Base-by-base conservation (phyloP, 129 eudicot genomes). In the Smallanthus sonchifolius region DNA sequence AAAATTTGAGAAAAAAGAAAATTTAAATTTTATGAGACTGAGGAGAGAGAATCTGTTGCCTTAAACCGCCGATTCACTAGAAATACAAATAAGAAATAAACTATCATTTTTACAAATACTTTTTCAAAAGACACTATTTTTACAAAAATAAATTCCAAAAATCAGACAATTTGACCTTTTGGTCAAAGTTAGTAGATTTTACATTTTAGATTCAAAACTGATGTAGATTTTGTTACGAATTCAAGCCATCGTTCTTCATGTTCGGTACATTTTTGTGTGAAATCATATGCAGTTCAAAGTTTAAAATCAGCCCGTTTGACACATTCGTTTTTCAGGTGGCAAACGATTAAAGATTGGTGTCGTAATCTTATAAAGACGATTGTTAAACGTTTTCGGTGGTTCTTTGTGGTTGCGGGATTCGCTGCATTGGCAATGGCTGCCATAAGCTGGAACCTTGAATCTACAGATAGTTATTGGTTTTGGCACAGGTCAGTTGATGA, bases 401-500 rank as follows among this genome's bases (percentile, higher is more conserved):
- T 77, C 14, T 90, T 90, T 65, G 65, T 88, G 70, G 6, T 90
- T 44, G 96, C 89, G 7, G 98, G 98, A 17, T 84, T 88, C 28
- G 48, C 65, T 15, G 88, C 89, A 16, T 80, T 88, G 69, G 82
- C 92, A 44, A 80, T 94, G 92, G 98, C 98, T 65, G 96, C 86
- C 19, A 69, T 85, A 45, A 90, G 97, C 85, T 86, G 96, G 97
- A 72, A 47, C 70, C 76, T 94, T 45, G 98, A 94, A 83, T 86
- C 87, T 17, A 86, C 86, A 43, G 77, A 72, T 65, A 94, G 72
- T 82, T 94, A 94, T 82, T 94, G 98, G 98, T 84, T 94, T 77
- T 94, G 98, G 98, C 98, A 94, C 83, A 94, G 98, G 98, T 94
- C 70, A 67, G 76, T 65, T 63, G 36, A 55, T 7, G 20, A 73